Evolutionary conservation across 257 asterid genomes (phyloP).

Genomic region (Solanum chiquidenum): DNA sequence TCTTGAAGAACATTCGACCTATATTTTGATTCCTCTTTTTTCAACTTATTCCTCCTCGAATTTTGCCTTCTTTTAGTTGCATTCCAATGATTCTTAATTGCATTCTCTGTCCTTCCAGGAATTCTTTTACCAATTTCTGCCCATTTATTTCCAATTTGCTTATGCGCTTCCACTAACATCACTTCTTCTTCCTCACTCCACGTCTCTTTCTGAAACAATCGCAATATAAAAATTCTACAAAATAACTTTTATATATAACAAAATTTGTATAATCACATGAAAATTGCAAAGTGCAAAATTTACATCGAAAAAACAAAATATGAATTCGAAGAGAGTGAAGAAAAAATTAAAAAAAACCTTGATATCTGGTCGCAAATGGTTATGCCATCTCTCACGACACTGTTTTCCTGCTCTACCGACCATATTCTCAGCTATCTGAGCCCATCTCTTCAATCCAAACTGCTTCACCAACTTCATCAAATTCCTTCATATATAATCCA

Average conservation of each 20-base stretch:
- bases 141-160: conserved; percentile 55
- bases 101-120: conserved; percentile 72
- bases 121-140: conserved; percentile 58
- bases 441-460: conserved; percentile 51
- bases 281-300: conserved; percentile 1
- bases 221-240: not conserved
- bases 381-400: conserved; percentile 79
- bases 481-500: conserved; percentile 19
- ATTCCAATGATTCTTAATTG: conserved; percentile 86
- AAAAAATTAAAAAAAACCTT: conserved; percentile 25
- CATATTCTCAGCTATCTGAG: conserved; percentile 45
- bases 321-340: not conserved
- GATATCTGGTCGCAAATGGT: conserved; percentile 66
- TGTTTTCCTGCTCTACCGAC: conserved; percentile 74
- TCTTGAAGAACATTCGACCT: conserved; percentile 39
- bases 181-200: conserved; percentile 74
- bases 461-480: conserved; percentile 32
- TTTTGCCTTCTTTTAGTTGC: conserved; percentile 49
- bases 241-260: too few relatives aligned
- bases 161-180: conserved; percentile 46
- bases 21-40: not conserved
- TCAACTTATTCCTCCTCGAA: conserved; percentile 31
- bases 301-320: not conserved
- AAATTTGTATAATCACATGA: conserved; percentile 3
- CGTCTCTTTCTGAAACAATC: conserved; percentile 33